Base-by-base conservation (phyloP, 1,284 basidiomycete species). In the Flammula alnicola region DNA sequence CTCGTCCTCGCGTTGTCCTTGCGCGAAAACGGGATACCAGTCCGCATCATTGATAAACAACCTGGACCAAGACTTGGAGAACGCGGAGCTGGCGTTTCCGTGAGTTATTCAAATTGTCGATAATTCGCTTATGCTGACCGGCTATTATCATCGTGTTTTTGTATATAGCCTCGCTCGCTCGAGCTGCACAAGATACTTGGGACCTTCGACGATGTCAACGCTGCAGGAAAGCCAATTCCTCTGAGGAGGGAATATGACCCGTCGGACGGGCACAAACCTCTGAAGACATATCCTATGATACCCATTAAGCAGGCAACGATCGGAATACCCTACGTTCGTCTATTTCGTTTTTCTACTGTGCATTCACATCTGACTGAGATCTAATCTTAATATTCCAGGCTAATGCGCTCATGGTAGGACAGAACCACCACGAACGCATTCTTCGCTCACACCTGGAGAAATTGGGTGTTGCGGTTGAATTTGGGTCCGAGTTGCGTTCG, bases 21-120 rank as follows among this genome's bases (percentile, higher is more conserved):
- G 2, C 54, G 66, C 8, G 59, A 62, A 37, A 72, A 71, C 59
- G 67, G 65, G 3, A 54, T 75, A 8, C 62, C 70, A 8, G 67
- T 74, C 12, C 67, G 69, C 12, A 65, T 74, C 23, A 70, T 74
- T 35, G 71, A 76, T 31, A 74, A 74, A 52, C 62, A 59, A 43
- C 29, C 53, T 6, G 49, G 52, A 9, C 63, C 65, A 6, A 53
- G 65, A 23, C 54, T 57, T 22, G 71, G 71, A 3, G 60, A 66
- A 41, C 66, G 67, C 4, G 71, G 70, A 4, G 60, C 68, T 4
- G 69, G 64, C 26, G 43, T 50, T 31, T 32, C 36, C 16, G 48
- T 50, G 25, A 6, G 42, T 26, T 19, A 19, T 30, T 36, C 10
- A 12, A 20, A 14, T 25, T 44, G 14, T 44, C 22, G 20, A 29